Conservation (phyloP, 2,329 filamentous ascomycete genomes). For the Didymella segeticola region DNA sequence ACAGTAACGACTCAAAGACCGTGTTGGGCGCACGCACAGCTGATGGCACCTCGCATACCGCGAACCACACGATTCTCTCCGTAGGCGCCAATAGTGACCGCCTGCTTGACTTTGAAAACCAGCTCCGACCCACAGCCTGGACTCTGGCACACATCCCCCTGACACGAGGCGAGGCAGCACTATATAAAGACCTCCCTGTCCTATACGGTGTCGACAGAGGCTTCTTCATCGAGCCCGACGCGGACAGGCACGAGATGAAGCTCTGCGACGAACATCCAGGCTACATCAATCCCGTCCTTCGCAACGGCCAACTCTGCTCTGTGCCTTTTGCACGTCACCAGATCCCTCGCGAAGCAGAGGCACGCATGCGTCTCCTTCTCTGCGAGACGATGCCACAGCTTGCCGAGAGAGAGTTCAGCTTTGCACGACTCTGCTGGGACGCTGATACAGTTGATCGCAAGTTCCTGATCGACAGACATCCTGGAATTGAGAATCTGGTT, state of each 20-base stretch:
- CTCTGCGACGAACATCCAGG: constrained; percentile 65
- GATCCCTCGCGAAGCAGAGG: constrained; percentile 57
- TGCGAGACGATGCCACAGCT: constrained; percentile 62
- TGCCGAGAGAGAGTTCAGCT: constrained; percentile 56
- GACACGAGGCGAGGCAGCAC: constrained; percentile 52
- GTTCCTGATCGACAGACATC: constrained; percentile 61
- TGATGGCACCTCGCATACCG: constrained; percentile 52
- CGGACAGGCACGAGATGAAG: constrained; percentile 55
- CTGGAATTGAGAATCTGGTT: constrained; percentile 52
- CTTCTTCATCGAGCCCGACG: constrained; percentile 59
- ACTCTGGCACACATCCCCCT: constrained; percentile 61
- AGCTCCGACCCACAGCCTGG: constrained; percentile 63
- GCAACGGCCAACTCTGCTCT: constrained; percentile 42
- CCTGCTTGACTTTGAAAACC: constrained; percentile 59
- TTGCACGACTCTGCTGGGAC: constrained; percentile 64
- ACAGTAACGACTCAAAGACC: constrained; percentile 30
- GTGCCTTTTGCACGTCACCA: constrained; percentile 54
- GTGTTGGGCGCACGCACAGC: constrained; percentile 54
- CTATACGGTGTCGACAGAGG: constrained; percentile 58
- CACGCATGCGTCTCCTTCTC: constrained; percentile 57
- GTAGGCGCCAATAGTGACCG: constrained; percentile 58
- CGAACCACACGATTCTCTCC: constrained; percentile 56
- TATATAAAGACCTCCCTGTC: constrained; percentile 59
- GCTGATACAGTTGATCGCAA: constrained; percentile 62
- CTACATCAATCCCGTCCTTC: constrained; percentile 57